Evolutionary conservation across 1,284 basidiomycete species (phyloP), one percentile per base, ranked within the genome.

Genomic region (Cutaneotrichosporon sp.): DNA sequence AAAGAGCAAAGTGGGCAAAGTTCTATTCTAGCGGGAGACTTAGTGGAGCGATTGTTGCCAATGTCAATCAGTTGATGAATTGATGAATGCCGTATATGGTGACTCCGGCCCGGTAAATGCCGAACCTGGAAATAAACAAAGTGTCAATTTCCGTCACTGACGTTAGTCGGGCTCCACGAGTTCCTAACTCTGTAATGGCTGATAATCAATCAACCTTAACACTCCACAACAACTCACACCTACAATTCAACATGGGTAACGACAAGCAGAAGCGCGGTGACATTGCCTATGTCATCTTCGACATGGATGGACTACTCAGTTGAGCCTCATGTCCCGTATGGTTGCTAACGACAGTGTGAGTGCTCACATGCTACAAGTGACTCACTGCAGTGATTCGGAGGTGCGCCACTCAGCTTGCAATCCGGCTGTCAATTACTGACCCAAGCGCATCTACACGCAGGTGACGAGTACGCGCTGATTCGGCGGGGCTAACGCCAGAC

Each of bases 301-400:
- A 81, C 68, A 80, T 81, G 78, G 80, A 80, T 64, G 78, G 80
- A 49, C 70, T 80, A 31, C 66, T 80, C 11, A 75, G 77, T 76
- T 76, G 62, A 63, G 59, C 51, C 58, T 4, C 11, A 14, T 46
- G 60, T 60, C 49, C 5, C 16, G 14, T 31, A 32, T 36, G 7
- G 31, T 32, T n/a, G 42, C 65, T 61, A 47, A 67, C 49, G 31
- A 36, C 64, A 75, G 73, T 76, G 74, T 74, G 61, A 69, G 71
- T 38, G 36, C 49, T 30, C 26, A 11, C 11, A 22, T 9, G 26
- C 10, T 26, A 26, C 26, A 26, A 26, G 36, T n/a, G 34, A 53
- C 56, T 58, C 8, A 51, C 18, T 61, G 14, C 51, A 74, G 73
- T 40, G 75, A 76, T 62, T 72, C 75, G 13, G 73, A 75, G 67